Evolutionary conservation across 2,329 filamentous ascomycete species (phyloP).

Genomic region (Penicillium sp.): DNA sequence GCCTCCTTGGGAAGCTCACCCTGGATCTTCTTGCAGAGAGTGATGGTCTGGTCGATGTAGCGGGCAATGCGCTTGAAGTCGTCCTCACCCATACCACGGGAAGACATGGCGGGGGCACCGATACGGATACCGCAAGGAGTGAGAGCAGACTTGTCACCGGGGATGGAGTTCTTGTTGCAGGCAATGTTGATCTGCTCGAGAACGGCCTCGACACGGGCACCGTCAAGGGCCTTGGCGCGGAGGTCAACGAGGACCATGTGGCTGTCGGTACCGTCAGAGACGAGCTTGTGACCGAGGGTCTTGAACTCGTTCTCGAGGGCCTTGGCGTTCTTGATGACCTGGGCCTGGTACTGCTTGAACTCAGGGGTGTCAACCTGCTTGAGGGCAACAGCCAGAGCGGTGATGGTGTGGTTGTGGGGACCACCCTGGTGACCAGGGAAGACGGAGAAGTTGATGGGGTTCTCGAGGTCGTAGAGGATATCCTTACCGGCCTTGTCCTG

Average conservation of each 20-base stretch:
- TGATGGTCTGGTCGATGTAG: slow-evolving; percentile 89
- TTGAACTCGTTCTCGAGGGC: slow-evolving; percentile 78
- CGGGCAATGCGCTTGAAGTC: slow-evolving; percentile 88
- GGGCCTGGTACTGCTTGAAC: slow-evolving; percentile 89
- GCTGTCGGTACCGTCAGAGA: slow-evolving; percentile 94
- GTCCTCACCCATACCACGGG: slow-evolving; percentile 85
- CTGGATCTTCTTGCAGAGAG: slow-evolving; percentile 88
- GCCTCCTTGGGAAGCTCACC: slow-evolving; percentile 84
- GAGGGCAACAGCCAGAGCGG: slow-evolving; percentile 87
- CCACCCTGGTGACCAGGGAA: slow-evolving; percentile 98
- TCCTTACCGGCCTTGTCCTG: slow-evolving; percentile 87
- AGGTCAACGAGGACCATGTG: slow-evolving; percentile 93
- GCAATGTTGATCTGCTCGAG: slow-evolving; percentile 98
- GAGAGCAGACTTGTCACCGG: slow-evolving; percentile 94
- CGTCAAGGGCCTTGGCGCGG: slow-evolving; percentile 84
- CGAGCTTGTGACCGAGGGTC: slow-evolving; percentile 74
- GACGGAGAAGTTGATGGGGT: slow-evolving; percentile 91
- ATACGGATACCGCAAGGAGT: slow-evolving; percentile 95
- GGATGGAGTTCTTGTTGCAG: slow-evolving; percentile 99
- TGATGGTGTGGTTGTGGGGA: slow-evolving; percentile 98
- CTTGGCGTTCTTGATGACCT: slow-evolving; percentile 88
- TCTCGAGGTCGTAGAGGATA: slow-evolving; percentile 85
- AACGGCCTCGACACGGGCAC: slow-evolving; percentile 88
- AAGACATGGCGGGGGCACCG: slow-evolving; percentile 96
- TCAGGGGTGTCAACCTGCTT: slow-evolving; percentile 89